phyloP scores from a whole-genome alignment of 345 rosid species.

The Acer campestre region DNA sequence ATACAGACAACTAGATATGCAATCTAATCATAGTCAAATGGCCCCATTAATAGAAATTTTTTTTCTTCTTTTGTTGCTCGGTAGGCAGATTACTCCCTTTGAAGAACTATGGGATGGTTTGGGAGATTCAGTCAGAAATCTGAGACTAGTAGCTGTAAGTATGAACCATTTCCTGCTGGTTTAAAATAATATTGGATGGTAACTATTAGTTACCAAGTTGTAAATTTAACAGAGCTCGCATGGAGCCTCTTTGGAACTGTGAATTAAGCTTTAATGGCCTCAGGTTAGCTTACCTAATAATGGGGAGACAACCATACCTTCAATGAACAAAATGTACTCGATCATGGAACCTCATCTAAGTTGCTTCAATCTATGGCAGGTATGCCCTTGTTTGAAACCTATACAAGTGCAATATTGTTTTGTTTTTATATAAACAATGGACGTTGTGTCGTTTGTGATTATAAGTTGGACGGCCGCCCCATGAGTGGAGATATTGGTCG shows the following conservation, averaged over 20 bases:
- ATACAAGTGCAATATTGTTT: background rate
- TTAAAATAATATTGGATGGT: background rate
- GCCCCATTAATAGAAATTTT: background rate
- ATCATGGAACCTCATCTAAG: conserved; percentile 46
- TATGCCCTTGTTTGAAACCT: conserved; percentile 13
- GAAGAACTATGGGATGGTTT: conserved; percentile 54
- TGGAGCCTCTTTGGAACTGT: background rate
- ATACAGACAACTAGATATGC: background rate
- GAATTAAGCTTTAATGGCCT: background rate
- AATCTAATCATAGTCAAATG: background rate
- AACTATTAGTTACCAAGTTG: background rate
- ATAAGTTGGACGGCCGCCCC: conserved; percentile 67
- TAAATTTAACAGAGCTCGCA: background rate
- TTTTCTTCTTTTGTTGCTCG: background rate
- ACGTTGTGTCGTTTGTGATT: background rate
- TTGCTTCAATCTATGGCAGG: conserved; percentile 69
- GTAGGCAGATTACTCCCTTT: conserved; percentile 46
- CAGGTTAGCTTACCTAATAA: conserved; percentile 60
- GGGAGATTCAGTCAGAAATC: conserved; percentile 35
- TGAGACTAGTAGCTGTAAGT: conserved; percentile 64
- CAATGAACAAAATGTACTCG: conserved; percentile 54
- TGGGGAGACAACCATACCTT: conserved; percentile 45
- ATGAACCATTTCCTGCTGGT: background rate
- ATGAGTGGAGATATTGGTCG: conserved; percentile 75
- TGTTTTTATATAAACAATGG: background rate